Evolutionary conservation across 352 stramenopile species (phyloP), one percentile per base, ranked within the genome.

Genomic region (Elongisporangium prolatum): DNA sequence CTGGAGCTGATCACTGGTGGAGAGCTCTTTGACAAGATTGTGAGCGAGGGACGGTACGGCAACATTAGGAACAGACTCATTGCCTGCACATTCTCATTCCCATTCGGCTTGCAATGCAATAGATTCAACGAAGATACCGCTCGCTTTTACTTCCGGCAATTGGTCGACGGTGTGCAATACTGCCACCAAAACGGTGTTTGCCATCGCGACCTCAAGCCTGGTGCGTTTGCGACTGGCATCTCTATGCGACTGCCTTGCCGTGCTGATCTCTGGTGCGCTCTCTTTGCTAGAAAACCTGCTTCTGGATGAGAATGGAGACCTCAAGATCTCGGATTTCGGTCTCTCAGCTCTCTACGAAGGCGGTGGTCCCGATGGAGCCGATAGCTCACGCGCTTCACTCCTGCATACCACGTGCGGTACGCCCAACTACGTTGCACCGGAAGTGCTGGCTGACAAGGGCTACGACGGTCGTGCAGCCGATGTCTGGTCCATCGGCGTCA

Each of bases 291-390:
- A 98, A 61, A 99, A 99, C 69, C 68, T 99, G 58, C 80, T 99
- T 21, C 75, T 99, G 20, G 96, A 99, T 61, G 81, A 96, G 53
- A 88, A 98, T 74, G 86, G 89, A 71, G 98, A 98, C 64, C 74
- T 99, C 16, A 99, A 99, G 76, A 99, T 99, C 72, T 98, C 93
- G 50, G 98, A 99, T 76, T 99, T 99, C 86, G 97, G 97, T 50
- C 80, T 99, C 9, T 99, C 93, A 20, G 93, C 97, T 18, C 68
- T 97, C 34, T 96, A 97, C 67, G 86, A 97, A 57, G 92, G 87
- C n/a, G 74, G 73, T 16, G 80, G 80, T 21, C 69, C 75, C 8
- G 83, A 94, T 25, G 88, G 85, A 17, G 72, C 82, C 9, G 89
- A 97, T 62, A 94, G 68, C 66, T 93, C 91, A 52, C 75, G 88